Percentiles rank a stretch among this genome's conserved stretches.
Evolutionary conservation across 176 grass and related monocot species (phyloP).

Genomic region (Metroxylon sagu): DNA sequence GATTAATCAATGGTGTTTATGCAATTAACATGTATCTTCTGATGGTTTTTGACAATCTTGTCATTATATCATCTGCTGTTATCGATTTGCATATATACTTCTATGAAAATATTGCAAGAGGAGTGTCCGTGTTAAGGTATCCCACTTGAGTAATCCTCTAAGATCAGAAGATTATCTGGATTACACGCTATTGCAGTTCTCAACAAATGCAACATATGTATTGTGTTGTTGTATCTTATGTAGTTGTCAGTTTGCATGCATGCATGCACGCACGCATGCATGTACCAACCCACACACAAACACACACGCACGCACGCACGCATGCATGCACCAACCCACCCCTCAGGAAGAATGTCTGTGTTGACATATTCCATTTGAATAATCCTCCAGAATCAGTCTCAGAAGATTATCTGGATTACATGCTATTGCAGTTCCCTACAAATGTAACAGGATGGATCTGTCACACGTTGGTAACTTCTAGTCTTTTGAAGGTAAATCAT

Average conservation of each 20-base stretch:
- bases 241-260: no score
- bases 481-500: constrained; percentile 62
- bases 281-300: no score
- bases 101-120: no score
- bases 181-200: constrained; percentile 80
- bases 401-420: constrained; percentile 87
- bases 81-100: no score
- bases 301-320: no score
- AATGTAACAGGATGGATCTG: constrained; percentile 97
- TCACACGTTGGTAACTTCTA: constrained; percentile 81
- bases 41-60: no score
- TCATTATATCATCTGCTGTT: no score
- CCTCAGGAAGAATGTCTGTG: no score
- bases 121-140: no score
- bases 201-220: constrained; percentile 62
- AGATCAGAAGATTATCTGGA: constrained; percentile 88
- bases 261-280: no score
- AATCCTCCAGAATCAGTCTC: constrained; percentile 63
- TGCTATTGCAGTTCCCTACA: constrained; percentile 87
- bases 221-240: no score
- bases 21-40: neutral
- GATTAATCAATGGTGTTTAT: neutral
- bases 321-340: no score
- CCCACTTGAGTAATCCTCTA: constrained; percentile 13
- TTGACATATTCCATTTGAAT: neutral